phyloP scores from a whole-genome alignment of 371 early-diverging fungal species.

The Umbelopsis sp. region DNA sequence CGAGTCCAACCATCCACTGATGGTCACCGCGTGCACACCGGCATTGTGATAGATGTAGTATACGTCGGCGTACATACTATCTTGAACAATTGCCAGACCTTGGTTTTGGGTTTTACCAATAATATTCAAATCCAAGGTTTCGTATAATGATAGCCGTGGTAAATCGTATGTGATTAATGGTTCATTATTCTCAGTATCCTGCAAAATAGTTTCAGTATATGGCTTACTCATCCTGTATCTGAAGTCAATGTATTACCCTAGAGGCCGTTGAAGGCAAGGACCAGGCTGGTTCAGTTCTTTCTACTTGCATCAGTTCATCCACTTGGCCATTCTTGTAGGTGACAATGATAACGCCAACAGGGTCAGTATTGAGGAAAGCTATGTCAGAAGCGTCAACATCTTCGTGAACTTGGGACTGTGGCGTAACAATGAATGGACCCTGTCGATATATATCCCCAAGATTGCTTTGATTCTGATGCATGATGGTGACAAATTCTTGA shows the following conservation, averaged over 20 bases:
- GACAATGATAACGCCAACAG: constrained; percentile 32
- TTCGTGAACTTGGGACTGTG: constrained; percentile 9
- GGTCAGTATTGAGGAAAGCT: constrained; percentile 28
- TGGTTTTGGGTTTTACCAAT: constrained; percentile 19
- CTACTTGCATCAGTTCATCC: constrained; percentile 27
- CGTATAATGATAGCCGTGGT: constrained; percentile 42
- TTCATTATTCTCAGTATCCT: not conserved
- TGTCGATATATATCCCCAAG: constrained; percentile 26
- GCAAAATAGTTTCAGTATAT: not conserved
- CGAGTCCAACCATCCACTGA: constrained; percentile 33
- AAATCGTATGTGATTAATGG: constrained; percentile 22
- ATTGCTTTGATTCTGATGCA: constrained; percentile 24
- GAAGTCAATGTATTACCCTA: not conserved
- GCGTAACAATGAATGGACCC: constrained; percentile 38
- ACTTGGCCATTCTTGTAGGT: constrained; percentile 39
- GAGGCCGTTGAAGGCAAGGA: not conserved
- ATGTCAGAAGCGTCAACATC: constrained; percentile 30
- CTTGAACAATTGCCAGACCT: constrained; percentile 27
- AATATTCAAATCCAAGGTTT: constrained; percentile 28
- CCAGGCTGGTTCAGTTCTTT: not conserved
- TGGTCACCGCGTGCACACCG: constrained; percentile 37
- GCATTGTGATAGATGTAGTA: constrained; percentile 43
- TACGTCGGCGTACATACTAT: constrained; percentile 38
- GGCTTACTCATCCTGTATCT: not conserved
- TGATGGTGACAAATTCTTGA: constrained; percentile 24